Evolutionary conservation across 805 yeast species (phyloP).

Genomic region (Hanseniaspora clermontiae): DNA sequence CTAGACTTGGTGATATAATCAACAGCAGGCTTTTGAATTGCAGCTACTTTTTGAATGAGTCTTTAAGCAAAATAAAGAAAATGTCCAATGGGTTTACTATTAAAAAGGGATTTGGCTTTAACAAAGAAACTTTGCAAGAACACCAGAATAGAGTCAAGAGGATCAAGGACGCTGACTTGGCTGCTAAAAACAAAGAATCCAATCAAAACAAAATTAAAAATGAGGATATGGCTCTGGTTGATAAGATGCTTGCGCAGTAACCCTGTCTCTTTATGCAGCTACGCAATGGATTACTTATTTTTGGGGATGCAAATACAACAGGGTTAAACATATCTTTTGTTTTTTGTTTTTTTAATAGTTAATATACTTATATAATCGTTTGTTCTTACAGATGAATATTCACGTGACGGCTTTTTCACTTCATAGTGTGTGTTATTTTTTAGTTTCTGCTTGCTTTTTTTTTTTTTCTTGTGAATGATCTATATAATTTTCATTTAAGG

Average conservation of each 20-base stretch:
- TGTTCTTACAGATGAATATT: too few relatives aligned
- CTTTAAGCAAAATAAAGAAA: constrained; percentile 35
- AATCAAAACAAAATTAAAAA: background rate
- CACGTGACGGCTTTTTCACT: too few relatives aligned
- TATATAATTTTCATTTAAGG: too few relatives aligned
- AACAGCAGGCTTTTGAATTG: constrained; percentile 55
- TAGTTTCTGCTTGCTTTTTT: too few relatives aligned
- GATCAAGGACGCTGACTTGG: background rate
- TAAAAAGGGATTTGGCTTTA: constrained; percentile 37
- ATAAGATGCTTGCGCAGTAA: constrained; percentile 2
- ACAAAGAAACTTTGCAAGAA: constrained; percentile 13
- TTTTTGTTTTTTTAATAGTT: too few relatives aligned
- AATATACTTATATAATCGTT: too few relatives aligned
- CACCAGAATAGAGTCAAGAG: constrained; percentile 1
- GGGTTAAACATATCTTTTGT: too few relatives aligned
- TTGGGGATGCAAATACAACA: too few relatives aligned
- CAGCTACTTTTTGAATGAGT: constrained; percentile 31
- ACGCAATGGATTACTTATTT: too few relatives aligned
- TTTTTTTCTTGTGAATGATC: too few relatives aligned
- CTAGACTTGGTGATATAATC: constrained; percentile 57
- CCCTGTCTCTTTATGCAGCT: too few relatives aligned
- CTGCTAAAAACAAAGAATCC: background rate
- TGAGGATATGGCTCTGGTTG: background rate
- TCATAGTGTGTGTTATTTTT: too few relatives aligned
- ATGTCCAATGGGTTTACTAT: constrained; percentile 43